Base-by-base conservation (phyloP, 2,329 filamentous ascomycete genomes). In the Microdochium nivale region DNA sequence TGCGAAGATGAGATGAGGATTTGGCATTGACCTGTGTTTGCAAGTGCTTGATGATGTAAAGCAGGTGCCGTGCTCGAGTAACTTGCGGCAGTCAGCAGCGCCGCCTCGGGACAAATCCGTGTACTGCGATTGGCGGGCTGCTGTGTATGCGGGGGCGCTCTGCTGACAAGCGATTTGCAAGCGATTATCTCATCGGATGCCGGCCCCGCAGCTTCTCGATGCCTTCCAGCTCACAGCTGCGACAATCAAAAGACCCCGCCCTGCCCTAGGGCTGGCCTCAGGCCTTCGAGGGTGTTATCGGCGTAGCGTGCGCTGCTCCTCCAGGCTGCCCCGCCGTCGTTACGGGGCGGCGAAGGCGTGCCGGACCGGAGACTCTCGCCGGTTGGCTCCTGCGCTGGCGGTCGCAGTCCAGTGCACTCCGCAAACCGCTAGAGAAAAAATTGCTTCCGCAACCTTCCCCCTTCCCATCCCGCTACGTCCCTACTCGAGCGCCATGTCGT, bases 151-250 rank as follows among this genome's bases (percentile, higher is more conserved):
- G 40, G 40, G 40, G 40, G 16, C 10, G 21, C n/a, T 8, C 8
- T 44, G 21, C 48, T 51, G 51, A 47, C 49, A 50, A 52, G 47
- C 43, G 57, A 58, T 58, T 61, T 60, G 59, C 56, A 33, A 54
- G 56, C 53, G 49, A 60, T 65, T 64, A 65, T 58, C 53, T 58
- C 55, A 60, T 63, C 60, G n/a, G n/a, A n/a, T n/a, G n/a, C n/a
- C n/a, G n/a, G n/a, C n/a, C n/a, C n/a, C n/a, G 16, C 32, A 33
- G 9, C 32, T 33, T 33, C 16, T 33, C 16, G 32, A 33, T 33
- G 9, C 32, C 16, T n/a, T n/a, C n/a, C n/a, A n/a, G n/a, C n/a
- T n/a, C n/a, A n/a, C n/a, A n/a, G n/a, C n/a, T n/a, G n/a, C n/a
- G n/a, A n/a, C n/a, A n/a, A n/a, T n/a, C n/a, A n/a, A n/a, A n/a